These are phyloP conservation scores for Pyricularia sp. DNA, from an alignment of 2,329 filamentous ascomycete genomes.

Conservation along the genomic window DNA sequence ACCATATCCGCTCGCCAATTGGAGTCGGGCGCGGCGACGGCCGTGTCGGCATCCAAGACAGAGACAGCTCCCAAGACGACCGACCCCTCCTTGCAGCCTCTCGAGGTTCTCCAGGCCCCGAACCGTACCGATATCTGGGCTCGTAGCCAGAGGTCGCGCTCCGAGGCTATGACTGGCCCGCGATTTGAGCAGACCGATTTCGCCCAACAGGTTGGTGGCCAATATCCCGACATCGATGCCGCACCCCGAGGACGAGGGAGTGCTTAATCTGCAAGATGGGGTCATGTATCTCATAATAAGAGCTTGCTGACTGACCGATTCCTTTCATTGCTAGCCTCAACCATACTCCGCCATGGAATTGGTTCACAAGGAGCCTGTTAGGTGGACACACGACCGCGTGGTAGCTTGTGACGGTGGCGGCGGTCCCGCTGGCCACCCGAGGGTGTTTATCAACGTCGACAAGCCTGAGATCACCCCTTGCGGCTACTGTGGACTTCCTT, in stretches of 20 bases:
- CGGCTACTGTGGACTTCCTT: conserved; percentile 89
- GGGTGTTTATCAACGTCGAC: conserved; percentile 95
- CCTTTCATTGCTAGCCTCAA: conserved; percentile 54
- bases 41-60: conserved; percentile 27
- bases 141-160: conserved; percentile 71
- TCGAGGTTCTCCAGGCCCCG: conserved; percentile 66
- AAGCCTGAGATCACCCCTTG: conserved; percentile 86
- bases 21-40: conserved; percentile 28
- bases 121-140: conserved; percentile 81
- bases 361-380: conserved; percentile 90
- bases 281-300: neutral
- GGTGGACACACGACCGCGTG: conserved; percentile 74
- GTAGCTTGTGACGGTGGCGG: conserved; percentile 90
- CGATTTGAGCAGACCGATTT: conserved; percentile 97
- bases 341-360: conserved; percentile 86
- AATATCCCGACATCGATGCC: neutral
- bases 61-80: conserved; percentile 34
- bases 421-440: conserved; percentile 80
- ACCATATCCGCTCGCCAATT: conserved; percentile 35
- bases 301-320: neutral
- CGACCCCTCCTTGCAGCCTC: conserved; percentile 26
- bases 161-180: conserved; percentile 82
- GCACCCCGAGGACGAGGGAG: neutral
- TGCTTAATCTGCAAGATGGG: neutral
- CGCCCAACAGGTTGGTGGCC: conserved; percentile 65